Evolutionary conservation across 345 rosid species (phyloP).

Genomic region (Leavenworthia alabamica): DNA sequence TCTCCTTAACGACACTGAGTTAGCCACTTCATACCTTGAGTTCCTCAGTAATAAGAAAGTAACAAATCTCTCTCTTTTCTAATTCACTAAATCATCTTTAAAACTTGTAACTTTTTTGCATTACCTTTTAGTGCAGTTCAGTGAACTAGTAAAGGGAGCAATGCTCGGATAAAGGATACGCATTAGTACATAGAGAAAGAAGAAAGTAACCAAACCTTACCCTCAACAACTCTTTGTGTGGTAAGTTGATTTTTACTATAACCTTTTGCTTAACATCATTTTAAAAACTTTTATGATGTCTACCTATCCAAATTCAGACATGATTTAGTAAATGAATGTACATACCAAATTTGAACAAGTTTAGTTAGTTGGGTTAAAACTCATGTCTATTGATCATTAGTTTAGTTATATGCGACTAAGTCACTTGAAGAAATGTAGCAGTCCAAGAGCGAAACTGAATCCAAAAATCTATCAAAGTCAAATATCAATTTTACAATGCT

Average conservation of each 20-base stretch:
- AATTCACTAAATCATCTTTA: neutral
- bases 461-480: neutral
- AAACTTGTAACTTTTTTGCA: neutral
- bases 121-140: neutral
- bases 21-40: conserved; percentile 8
- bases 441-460: neutral
- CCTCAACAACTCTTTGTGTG: neutral
- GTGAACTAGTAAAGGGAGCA: neutral
- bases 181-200: neutral
- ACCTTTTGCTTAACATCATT: neutral
- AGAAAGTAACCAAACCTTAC: neutral
- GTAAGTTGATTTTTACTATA: neutral
- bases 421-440: too few species aligned
- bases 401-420: neutral
- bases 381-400: neutral
- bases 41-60: conserved; percentile 16
- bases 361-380: neutral
- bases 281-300: neutral
- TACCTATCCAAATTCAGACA: neutral
- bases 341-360: neutral
- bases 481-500: neutral
- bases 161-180: neutral
- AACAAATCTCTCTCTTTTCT: neutral
- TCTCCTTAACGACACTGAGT: neutral
- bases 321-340: neutral